Conservation (phyloP, 495 filamentous ascomycete species). For the Neurospora terricola region DNA sequence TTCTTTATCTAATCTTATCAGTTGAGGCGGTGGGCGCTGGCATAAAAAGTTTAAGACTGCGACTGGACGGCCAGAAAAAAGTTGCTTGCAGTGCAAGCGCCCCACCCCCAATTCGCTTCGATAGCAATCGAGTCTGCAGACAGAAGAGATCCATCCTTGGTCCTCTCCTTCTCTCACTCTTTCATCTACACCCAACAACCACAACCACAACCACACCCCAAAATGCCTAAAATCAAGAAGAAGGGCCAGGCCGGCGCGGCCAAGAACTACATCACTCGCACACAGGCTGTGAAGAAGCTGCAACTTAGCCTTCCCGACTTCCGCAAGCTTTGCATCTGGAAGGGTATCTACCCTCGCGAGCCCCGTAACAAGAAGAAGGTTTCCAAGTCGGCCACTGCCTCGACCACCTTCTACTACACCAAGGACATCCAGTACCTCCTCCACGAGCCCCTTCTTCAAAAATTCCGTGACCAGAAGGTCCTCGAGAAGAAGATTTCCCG, state of each 20-base stretch:
- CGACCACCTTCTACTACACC: slow-evolving; percentile 97
- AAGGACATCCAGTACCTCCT: slow-evolving; percentile 97
- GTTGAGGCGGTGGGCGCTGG: slow-evolving; percentile 14
- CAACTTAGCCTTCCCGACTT: slow-evolving; percentile 96
- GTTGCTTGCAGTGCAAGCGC: not conserved
- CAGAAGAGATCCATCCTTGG: not conserved
- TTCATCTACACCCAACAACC: not conserved
- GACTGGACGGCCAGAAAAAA: not conserved
- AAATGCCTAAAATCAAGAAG: slow-evolving; percentile 89
- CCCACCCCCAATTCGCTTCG: not conserved
- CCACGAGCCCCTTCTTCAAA: slow-evolving; percentile 88
- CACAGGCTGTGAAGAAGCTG: slow-evolving; percentile 91
- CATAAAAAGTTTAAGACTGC: slow-evolving; percentile 18
- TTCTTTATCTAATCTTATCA: slow-evolving; percentile 1
- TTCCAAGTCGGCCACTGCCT: slow-evolving; percentile 76
- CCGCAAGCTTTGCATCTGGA: slow-evolving; percentile 96
- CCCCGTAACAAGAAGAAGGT: slow-evolving; percentile 94
- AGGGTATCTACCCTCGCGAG: slow-evolving; percentile 96
- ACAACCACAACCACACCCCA: slow-evolving; percentile 1
- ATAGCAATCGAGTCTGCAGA: not conserved
- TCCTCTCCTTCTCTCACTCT: slow-evolving; percentile 9
- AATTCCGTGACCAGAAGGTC: slow-evolving; percentile 93
- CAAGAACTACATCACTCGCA: slow-evolving; percentile 97
- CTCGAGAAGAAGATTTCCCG: slow-evolving; percentile 93
- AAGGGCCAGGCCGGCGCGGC: slow-evolving; percentile 88